Evolutionary conservation across 768 basidiomycete species (phyloP), one percentile per base, ranked within the genome.

Genomic region (Boletus coccyginus): DNA sequence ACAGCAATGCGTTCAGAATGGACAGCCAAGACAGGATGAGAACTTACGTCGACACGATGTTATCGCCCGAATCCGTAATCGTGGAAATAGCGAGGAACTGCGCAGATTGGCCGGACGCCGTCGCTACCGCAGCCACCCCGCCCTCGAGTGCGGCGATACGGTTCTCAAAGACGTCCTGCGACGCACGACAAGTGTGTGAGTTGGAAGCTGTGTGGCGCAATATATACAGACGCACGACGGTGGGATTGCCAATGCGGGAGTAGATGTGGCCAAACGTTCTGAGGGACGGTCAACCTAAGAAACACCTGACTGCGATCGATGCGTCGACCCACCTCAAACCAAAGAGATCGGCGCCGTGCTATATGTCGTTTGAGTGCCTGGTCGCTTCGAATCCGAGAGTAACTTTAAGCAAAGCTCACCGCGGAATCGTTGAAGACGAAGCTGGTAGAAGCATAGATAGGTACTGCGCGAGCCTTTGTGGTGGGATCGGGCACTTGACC

Each of bases 71-170:
- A 17, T 69, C 60, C 2, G 82, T 80, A 17, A 87, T 71, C 3
- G 79, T 75, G 0, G 77, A 72, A 46, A 88, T 75, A 0, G 84
- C 78, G 71, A 87, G 72, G 64, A 84, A 82, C 56, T 86, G 84
- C 0, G 86, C 88, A 3, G 83, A 71, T 57, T 85, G 85, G 2
- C 85, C 87, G 45, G 81, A 83, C 0, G 85, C 67, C 6, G 78
- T 67, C 0, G 85, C 74, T 0, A 87, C 73, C 2, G 86, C 86
- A 0, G 84, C 85, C 0, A 68, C 74, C 0, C 86, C 87, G 2
- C 84, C 83, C 59, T 87, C 86, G 13, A 88, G 76, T 0, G 82
- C 81, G 0, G 87, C 80, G 3, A 88, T 80, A 5, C 86, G 77
- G 61, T 80, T 80, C 69, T 87, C 87, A 48, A 88, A 85, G 3